These are phyloP conservation scores for Neurospora sp. DNA, from an alignment of 495 filamentous ascomycete species.

Conservation along the genomic window DNA sequence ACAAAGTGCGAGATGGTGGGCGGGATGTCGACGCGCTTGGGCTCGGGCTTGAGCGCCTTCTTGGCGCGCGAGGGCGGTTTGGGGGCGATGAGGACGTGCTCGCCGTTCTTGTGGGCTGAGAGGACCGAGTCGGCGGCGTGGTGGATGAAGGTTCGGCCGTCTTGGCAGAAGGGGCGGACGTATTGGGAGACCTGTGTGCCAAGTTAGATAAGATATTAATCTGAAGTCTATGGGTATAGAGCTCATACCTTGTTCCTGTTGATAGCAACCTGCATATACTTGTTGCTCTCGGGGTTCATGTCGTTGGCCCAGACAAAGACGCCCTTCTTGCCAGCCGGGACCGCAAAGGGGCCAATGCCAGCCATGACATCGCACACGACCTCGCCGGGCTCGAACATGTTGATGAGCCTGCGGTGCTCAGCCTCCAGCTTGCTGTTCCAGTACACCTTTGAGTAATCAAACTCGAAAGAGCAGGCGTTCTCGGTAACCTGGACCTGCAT, in stretches of 20 bases:
- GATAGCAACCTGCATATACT: slow-evolving; percentile 58
- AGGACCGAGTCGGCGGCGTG: slow-evolving; percentile 55
- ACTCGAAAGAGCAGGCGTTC: slow-evolving; percentile 52
- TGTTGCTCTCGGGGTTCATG: slow-evolving; percentile 82
- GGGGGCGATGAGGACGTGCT: slow-evolving; percentile 30
- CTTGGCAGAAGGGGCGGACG: slow-evolving; percentile 66
- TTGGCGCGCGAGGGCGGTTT: slow-evolving; percentile 30
- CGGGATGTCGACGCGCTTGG: slow-evolving; percentile 43
- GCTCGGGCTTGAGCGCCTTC: slow-evolving; percentile 24
- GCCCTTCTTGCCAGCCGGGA: slow-evolving; percentile 79
- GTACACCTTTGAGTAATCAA: slow-evolving; percentile 84
- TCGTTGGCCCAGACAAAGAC: slow-evolving; percentile 98
- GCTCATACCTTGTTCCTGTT: slow-evolving; percentile 59
- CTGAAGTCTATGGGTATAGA: background rate
- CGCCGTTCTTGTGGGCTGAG: slow-evolving; percentile 34
- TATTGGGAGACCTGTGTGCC: slow-evolving; percentile 51
- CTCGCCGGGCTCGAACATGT: slow-evolving; percentile 70
- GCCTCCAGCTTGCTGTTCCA: slow-evolving; percentile 89
- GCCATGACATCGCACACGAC: slow-evolving; percentile 97
- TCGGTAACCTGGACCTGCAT: slow-evolving; percentile 68
- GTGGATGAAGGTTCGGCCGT: slow-evolving; percentile 73
- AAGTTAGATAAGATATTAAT: too few relatives aligned
- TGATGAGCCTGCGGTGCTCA: slow-evolving; percentile 75
- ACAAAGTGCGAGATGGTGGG: slow-evolving; percentile 80
- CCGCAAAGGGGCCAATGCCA: slow-evolving; percentile 88